Evolutionary conservation across 345 rosid genomes (phyloP), one percentile per base, ranked within the genome.

Genomic region (Moringa oleifera): DNA sequence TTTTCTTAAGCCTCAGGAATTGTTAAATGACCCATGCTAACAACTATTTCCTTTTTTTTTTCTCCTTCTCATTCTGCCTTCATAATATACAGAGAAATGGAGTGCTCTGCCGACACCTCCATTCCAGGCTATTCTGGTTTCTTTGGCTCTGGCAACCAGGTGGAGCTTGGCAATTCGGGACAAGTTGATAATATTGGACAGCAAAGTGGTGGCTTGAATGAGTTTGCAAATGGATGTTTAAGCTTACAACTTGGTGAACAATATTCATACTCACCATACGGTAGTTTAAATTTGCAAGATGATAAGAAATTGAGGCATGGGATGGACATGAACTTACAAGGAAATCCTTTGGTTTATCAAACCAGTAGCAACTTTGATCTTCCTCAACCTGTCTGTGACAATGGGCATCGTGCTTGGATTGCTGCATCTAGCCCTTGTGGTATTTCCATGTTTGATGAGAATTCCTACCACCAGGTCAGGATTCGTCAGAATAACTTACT

Each of bases 41-140:
- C n/a, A n/a, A n/a, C n/a, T n/a, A n/a, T n/a, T n/a, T n/a, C n/a
- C n/a, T n/a, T n/a, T n/a, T n/a, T n/a, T n/a, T n/a, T n/a, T n/a
- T n/a, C n/a, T n/a, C n/a, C n/a, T n/a, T n/a, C n/a, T n/a, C n/a
- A n/a, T 33, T 49, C 69, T 46, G 31, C 58, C n/a, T 66, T 51
- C n/a, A n/a, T n/a, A n/a, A n/a, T 55, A 22, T 67, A 17, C 54
- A 89, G 93, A 82, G 96, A 86, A 68, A 72, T 81, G 7, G 89
- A 86, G 31, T 84, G 93, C 76, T 79, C 93, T 1, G 90, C 73
- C 57, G 81, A 83, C 68, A 79, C 93, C 31, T 89, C 96, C 25
- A 84, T 81, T 12, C 89, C 85, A 46, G 82, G 89, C 69, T 86
- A 83, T 71, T 81, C 85, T 15, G 82, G 93, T 53, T 84, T 82